phyloP scores from a whole-genome alignment of 495 filamentous ascomycete genomes.

The Penicillium macrosclerotiorum region DNA sequence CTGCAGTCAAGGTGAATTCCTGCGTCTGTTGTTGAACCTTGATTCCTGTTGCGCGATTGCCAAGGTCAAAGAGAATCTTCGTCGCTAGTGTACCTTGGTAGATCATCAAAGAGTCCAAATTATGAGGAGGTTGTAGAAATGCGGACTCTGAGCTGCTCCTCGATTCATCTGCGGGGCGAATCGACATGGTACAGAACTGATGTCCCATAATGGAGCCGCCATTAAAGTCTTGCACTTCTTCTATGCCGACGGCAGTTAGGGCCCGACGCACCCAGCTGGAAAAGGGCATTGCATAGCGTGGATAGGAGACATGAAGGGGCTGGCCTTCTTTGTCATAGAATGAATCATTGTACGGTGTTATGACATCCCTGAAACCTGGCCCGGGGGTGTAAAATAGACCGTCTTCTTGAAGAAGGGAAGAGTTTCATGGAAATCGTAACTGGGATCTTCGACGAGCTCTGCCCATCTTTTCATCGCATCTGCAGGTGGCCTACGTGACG shows the following conservation, averaged over 20 bases:
- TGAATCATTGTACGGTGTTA: constrained; percentile 22
- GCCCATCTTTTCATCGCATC: constrained; percentile 46
- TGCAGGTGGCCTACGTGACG: constrained; percentile 28
- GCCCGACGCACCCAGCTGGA: constrained; percentile 29
- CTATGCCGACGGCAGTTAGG: constrained; percentile 26
- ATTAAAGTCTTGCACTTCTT: constrained; percentile 28
- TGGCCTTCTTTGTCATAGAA: constrained; percentile 21
- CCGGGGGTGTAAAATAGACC: constrained; percentile 28
- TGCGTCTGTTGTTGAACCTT: constrained; percentile 5
- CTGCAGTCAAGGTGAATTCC: constrained; percentile 11
- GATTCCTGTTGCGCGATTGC: constrained; percentile 23
- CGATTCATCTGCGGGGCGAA: constrained; percentile 26
- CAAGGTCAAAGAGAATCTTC: constrained; percentile 22
- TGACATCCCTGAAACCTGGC: constrained; percentile 16
- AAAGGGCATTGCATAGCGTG: constrained; percentile 29
- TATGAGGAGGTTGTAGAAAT: constrained; percentile 20
- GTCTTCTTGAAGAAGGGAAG: constrained; percentile 42
- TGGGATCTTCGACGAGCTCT: constrained; percentile 43
- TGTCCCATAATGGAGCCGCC: constrained; percentile 34
- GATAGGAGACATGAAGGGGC: constrained; percentile 37
- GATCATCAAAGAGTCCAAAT: constrained; percentile 12
- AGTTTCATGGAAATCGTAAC: constrained; percentile 42
- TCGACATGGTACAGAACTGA: constrained; percentile 36
- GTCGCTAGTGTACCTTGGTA: constrained; percentile 21
- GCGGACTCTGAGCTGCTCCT: constrained; percentile 41